Base-by-base conservation (phyloP, 768 basidiomycete genomes). In the Candolleomyces aberdarensis region DNA sequence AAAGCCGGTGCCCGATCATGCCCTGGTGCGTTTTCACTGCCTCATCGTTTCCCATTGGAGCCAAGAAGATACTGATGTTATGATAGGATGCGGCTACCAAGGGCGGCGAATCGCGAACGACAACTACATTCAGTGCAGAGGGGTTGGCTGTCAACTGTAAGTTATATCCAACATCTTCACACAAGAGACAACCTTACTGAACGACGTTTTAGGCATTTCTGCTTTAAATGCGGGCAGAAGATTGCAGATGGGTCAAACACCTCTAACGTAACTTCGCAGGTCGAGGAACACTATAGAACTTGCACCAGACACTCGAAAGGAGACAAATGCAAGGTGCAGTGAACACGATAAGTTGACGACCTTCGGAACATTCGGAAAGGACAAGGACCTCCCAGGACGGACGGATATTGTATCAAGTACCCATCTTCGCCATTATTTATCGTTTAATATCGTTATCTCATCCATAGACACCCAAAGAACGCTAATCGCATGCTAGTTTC, bases 21-120 rank as follows among this genome's bases (percentile, higher is more conserved):
- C 32, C 60, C 60, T 36, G 55, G 60, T 61, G 49, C 13, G 58
- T 6, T 48, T 29, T n/a, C 22, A 15, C 20, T 49, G 15, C 10
- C 8, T 13, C n/a, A 13, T 44, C 48, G 22, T n/a, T n/a, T 10
- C 48, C 48, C n/a, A 49, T 5, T 5, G 11, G n/a, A 43, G 13
- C n/a, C 5, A 43, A 43, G n/a, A 11, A 43, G n/a, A n/a, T 43
- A 13, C 41, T 43, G n/a, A 43, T 43, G 41, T 43, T 43, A 29
- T 31, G 14, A 15, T 31, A 55, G 53, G 32, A n/a, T 55, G 53
- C 22, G 53, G 53, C 26, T 29, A 19, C 29, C 22, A 52, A 19
- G 51, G 51, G 13, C 51, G 51, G 4, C 22, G 51, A 26, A 19
- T 52, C 29, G 51, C 51, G 8, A 19, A 32, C 19, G 51, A 52